Evolutionary conservation across 495 filamentous ascomycete genomes (phyloP), one percentile per base, ranked within the genome.

Genomic region (Tuber aestivum): DNA sequence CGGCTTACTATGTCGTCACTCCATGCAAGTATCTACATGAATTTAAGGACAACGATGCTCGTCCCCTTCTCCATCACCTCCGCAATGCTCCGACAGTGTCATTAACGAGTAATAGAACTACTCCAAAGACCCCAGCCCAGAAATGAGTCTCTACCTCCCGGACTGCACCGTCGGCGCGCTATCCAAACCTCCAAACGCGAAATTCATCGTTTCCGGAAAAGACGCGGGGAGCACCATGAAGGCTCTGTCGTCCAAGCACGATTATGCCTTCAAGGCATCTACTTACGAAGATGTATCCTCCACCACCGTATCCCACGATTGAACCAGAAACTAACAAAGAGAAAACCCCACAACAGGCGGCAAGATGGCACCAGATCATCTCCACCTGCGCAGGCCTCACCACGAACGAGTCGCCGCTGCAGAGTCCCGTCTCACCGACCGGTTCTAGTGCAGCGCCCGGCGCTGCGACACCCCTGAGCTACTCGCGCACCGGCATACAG

Each of bases 181-280:
- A 21, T 78, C 76, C 1, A 73, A 76, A 27, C 70, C 69, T 21
- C 87, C 93, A 61, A 88, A 87, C 77, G 94, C 91, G 65, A 97
- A 97, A 83, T 97, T 99, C 89, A 91, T 88, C 80, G 87, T 99
- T 83, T 97, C 97, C 86, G 96, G 95, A 80, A 99, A 98, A 85
- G 93, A 98, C 82, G 88, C 88, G 8, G 88, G 87, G 48, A 87
- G 87, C 37, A 71, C 72, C 70, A 70, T 79, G 40, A 79, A 79
- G 81, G 88, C 89, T 76, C 88, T 88, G 78, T 86, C 88, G 78
- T 88, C 89, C 76, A 89, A 82, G 69, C 89, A 90, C 80, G 91
- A 93, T 76, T 84, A 90, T 70, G 84, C 83, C 74, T 92, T 93
- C 87, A 91, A 91, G 69, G 76, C 79, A n/a, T 72, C 18, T 16